Conservation (phyloP, 2,329 filamentous ascomycete species). For the Sporothrix variecibatus region DNA sequence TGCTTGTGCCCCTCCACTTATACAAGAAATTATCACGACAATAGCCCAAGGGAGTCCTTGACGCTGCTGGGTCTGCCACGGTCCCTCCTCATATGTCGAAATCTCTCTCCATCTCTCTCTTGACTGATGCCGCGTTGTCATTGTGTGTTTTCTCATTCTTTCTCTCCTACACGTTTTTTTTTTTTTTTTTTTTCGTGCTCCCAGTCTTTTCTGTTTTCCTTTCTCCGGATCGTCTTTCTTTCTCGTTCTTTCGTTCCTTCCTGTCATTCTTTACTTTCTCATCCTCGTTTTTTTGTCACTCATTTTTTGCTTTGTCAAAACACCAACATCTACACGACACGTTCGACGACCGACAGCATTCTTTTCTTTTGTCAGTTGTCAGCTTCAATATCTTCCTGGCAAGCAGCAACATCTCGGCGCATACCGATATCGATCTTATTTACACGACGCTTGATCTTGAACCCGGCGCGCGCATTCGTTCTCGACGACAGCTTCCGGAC, state of each 20-base stretch:
- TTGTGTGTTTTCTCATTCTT: neutral
- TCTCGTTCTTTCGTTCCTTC: neutral
- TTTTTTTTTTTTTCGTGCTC: neutral
- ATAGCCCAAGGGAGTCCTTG: constrained; percentile 25
- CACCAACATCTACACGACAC: neutral
- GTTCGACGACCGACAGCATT: neutral
- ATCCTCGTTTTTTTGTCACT: neutral
- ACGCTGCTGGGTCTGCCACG: neutral
- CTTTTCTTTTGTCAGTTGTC: neutral
- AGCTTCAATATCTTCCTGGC: neutral
- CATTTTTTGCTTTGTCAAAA: neutral
- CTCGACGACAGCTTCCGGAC: neutral
- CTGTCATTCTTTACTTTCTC: neutral
- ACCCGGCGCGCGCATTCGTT: neutral
- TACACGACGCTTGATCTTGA: neutral
- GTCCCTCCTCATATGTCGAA: neutral
- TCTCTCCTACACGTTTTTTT: constrained; percentile 4
- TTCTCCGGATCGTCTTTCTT: neutral
- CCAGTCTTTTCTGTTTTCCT: neutral
- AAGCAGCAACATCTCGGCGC: neutral
- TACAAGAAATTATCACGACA: constrained; percentile 22
- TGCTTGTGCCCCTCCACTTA: neutral
- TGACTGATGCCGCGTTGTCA: constrained; percentile 9
- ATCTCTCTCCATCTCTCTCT: neutral
- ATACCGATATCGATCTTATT: neutral